These are phyloP conservation scores for Populus euphratica DNA, from an alignment of 345 rosid genomes.

Conservation along the genomic window DNA sequence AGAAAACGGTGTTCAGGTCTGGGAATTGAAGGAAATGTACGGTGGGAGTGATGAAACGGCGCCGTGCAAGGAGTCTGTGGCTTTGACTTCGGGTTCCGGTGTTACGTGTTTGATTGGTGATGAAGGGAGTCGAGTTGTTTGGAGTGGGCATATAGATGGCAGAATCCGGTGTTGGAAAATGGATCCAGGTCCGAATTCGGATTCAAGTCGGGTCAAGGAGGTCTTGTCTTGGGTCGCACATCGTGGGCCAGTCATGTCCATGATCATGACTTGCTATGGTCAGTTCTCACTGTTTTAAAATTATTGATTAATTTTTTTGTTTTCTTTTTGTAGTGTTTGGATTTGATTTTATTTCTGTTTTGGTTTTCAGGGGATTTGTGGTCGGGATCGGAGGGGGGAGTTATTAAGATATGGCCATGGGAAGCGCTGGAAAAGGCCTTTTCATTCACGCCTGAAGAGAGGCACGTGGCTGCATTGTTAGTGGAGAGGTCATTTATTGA, in stretches of 20 bases:
- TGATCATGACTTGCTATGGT: conserved; percentile 24
- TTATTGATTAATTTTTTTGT: background rate
- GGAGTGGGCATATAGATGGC: conserved; percentile 36
- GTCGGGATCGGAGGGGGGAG: conserved; percentile 90
- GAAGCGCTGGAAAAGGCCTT: conserved; percentile 86
- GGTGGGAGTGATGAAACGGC: conserved; percentile 19
- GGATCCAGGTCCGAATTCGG: conserved; percentile 3
- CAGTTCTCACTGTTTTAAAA: background rate
- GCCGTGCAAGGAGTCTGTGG: conserved; percentile 18
- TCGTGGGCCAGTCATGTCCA: conserved; percentile 23
- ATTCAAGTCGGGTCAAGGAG: conserved; percentile 16
- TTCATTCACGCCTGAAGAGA: conserved; percentile 70
- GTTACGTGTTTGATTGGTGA: conserved; percentile 23
- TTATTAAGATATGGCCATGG: conserved; percentile 90
- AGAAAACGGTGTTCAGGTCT: conserved; percentile 27
- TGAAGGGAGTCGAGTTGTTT: conserved; percentile 24
- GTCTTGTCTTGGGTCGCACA: conserved; percentile 33
- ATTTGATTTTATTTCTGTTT: background rate
- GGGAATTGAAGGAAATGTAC: conserved; percentile 22
- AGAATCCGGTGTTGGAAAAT: conserved; percentile 26
- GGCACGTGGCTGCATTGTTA: conserved; percentile 82
- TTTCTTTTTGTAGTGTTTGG: background rate
- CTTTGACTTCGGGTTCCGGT: conserved; percentile 8
- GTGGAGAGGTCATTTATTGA: conserved; percentile 92
- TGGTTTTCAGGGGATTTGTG: conserved; percentile 75